These are phyloP conservation scores for Typha latifolia DNA, from an alignment of 176 grass and related monocot species.

Conservation along the genomic window DNA sequence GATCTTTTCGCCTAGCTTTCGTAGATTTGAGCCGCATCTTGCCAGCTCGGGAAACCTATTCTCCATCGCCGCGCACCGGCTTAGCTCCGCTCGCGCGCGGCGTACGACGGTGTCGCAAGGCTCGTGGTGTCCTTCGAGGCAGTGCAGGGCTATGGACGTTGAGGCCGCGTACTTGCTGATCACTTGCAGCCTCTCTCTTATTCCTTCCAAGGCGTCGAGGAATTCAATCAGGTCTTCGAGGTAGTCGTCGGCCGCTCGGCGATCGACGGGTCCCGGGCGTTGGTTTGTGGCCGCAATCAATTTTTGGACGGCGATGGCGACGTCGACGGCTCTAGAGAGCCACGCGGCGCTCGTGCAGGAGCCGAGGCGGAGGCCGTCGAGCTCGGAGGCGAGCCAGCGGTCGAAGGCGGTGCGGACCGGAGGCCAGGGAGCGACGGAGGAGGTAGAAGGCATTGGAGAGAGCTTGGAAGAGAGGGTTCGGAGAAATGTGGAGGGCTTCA, in stretches of 20 bases:
- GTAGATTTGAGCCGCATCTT: conserved; percentile 49
- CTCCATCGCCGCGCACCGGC: conserved; percentile 57
- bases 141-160: conserved; percentile 41
- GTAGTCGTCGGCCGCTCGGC: conserved; percentile 34
- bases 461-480: conserved; percentile 49
- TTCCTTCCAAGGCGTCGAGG: conserved; percentile 56
- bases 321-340: conserved; percentile 39
- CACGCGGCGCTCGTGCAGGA: conserved; percentile 40
- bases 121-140: conserved; percentile 28
- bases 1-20: conserved; percentile 56
- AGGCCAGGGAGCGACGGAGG: conserved; percentile 60
- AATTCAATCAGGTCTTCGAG: conserved; percentile 56
- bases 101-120: neutral
- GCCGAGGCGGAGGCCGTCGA: conserved; percentile 51
- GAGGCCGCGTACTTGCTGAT: conserved; percentile 34
- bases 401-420: conserved; percentile 60
- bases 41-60: conserved; percentile 20
- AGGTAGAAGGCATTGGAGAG: conserved; percentile 18
- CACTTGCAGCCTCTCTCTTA: conserved; percentile 32
- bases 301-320: conserved; percentile 41
- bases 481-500: conserved; percentile 62
- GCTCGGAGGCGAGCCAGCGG: conserved; percentile 69
- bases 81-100: conserved; percentile 25
- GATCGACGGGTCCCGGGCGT: conserved; percentile 3
- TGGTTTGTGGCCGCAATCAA: neutral